phyloP scores from a whole-genome alignment of 257 asterid species.

The Solanum neorickii region DNA sequence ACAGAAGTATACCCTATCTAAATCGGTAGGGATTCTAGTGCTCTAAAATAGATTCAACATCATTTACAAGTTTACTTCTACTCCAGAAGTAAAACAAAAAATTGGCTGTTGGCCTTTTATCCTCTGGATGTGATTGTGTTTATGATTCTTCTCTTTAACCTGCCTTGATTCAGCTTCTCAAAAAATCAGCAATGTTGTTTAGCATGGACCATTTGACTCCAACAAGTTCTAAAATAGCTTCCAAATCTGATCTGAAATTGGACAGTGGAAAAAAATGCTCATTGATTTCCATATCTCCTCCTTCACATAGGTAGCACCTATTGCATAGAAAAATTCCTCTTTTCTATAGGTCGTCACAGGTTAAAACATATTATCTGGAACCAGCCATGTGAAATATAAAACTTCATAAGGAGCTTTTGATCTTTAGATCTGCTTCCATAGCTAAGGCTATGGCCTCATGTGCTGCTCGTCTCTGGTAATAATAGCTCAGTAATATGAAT shows the following conservation, averaged over 20 bases:
- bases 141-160: not conserved
- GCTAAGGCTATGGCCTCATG: not conserved
- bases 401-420: not conserved
- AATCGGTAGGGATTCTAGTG: not conserved
- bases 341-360: not conserved
- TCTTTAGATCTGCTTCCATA: not conserved
- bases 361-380: not conserved
- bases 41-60: not conserved
- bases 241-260: not conserved
- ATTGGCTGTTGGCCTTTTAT: not conserved
- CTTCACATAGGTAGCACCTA: not conserved
- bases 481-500: not conserved
- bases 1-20: not conserved
- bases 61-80: not conserved
- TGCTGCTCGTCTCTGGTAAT: not conserved
- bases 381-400: not conserved
- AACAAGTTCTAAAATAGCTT: not conserved
- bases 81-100: not conserved
- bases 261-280: not conserved
- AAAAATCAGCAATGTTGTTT: not conserved
- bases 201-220: not conserved
- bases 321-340: not conserved
- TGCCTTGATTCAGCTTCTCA: not conserved
- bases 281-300: not conserved
- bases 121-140: not conserved